Evolutionary conservation across 1,284 basidiomycete genomes (phyloP), one percentile per base, ranked within the genome.

Genomic region (Veloboletus limbatus): DNA sequence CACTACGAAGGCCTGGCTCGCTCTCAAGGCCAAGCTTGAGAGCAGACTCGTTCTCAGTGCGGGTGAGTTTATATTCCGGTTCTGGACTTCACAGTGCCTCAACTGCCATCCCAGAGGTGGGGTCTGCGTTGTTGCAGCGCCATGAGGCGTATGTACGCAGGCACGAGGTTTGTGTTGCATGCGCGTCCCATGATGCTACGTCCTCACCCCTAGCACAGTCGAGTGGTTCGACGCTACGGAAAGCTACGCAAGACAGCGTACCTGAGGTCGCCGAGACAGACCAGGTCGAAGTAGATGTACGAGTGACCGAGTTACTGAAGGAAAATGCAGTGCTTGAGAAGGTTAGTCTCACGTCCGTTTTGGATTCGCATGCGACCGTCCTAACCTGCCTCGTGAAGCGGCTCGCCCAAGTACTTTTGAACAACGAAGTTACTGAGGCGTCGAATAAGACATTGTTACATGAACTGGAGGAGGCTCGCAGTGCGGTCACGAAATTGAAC

Each of bases 101-200:
- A 51, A 59, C 25, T 17, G 40, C 20, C 37, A 10, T 42, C 42
- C 20, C 56, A 92, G 93, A 97, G 72, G 87, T 97, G 38, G 95
- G 95, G 1, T 90, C 93, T 67, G 93, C 93, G 2, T 70, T 98
- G 36, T 67, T 97, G 39, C 82, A 88, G 59, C 76, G 87, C 52
- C 92, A 94, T 63, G 93, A 96, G 68, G 88, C 86, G 4, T 88
- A 89, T 63, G 78, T 93, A 40, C 81, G 86, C 45, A 75, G 78
- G 55, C 81, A 85, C 57, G 79, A 87, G 73, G 81, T 81, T 48
- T 48, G 70, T 65, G 40, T 60, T 48, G 27, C 59, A 52, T 46
- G 55, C 48, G 50, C 6, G 26, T 39, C 37, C 40, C 49, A 43
- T 40, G 39, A 41, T 9, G 9, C 43, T 35, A 40, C 22, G 18